phyloP scores from a whole-genome alignment of 805 yeast genomes.

The Candida ulmi region DNA sequence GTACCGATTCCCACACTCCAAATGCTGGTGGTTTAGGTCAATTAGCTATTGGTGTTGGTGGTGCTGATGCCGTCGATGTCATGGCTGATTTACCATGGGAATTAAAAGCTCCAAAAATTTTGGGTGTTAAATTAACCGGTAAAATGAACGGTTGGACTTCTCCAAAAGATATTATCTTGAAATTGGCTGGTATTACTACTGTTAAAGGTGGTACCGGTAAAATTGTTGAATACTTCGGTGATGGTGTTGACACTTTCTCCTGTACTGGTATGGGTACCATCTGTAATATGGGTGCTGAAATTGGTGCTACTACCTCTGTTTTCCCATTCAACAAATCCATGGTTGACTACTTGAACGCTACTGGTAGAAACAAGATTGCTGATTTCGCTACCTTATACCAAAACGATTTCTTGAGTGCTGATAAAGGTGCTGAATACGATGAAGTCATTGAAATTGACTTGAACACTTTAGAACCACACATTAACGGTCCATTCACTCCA shows the following conservation, averaged over 20 bases:
- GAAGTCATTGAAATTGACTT: constrained; percentile 88
- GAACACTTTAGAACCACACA: constrained; percentile 86
- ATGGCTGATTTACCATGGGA: constrained; percentile 96
- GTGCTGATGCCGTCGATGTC: constrained; percentile 98
- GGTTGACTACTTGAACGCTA: constrained; percentile 80
- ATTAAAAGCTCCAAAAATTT: constrained; percentile 91
- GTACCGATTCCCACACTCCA: constrained; percentile 97
- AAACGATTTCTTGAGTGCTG: constrained; percentile 72
- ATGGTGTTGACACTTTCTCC: constrained; percentile 86
- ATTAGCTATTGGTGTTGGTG: constrained; percentile 98
- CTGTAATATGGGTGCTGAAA: constrained; percentile 99
- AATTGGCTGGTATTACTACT: constrained; percentile 89
- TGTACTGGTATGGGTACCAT: constrained; percentile 99
- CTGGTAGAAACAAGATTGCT: constrained; percentile 81
- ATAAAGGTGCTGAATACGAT: constrained; percentile 90
- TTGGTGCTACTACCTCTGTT: constrained; percentile 96
- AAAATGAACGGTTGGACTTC: constrained; percentile 92
- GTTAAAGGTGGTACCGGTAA: constrained; percentile 98
- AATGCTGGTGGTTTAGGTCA: constrained; percentile 98
- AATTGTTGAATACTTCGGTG: constrained; percentile 95
- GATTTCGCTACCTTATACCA: constrained; percentile 68
- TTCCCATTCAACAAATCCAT: constrained; percentile 95
- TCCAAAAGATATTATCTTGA: constrained; percentile 92
- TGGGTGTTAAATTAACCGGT: constrained; percentile 95
- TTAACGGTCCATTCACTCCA: constrained; percentile 98